These are phyloP conservation scores for Piromyces sp. DNA, from an alignment of 192 early-diverging fungal genomes.

Conservation along the genomic window DNA sequence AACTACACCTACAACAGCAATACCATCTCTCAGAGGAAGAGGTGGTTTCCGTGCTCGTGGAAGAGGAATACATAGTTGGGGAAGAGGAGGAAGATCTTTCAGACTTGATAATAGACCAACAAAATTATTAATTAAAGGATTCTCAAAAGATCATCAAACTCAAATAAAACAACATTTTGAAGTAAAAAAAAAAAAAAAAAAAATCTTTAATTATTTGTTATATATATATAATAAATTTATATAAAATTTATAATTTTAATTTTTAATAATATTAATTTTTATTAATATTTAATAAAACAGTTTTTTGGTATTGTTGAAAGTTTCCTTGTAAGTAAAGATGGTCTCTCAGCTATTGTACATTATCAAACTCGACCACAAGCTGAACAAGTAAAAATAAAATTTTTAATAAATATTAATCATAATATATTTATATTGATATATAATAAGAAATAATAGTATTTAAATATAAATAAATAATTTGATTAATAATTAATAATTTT, in stretches of 20 bases:
- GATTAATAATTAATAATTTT: too few relatives aligned
- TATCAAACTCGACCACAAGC: slow-evolving; percentile 34
- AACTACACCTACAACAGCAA: neutral
- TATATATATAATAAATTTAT: neutral
- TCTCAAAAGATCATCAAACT: slow-evolving; percentile 16
- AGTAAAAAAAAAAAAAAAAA: slow-evolving; percentile 16
- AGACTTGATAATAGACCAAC: slow-evolving; percentile 54
- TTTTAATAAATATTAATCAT: too few relatives aligned
- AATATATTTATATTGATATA: too few relatives aligned
- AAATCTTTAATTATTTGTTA: too few relatives aligned
- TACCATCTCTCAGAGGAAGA: neutral
- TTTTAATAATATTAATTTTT: too few relatives aligned
- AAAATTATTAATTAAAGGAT: slow-evolving; percentile 41
- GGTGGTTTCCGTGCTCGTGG: neutral
- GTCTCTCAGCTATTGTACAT: slow-evolving; percentile 22
- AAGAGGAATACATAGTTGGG: neutral
- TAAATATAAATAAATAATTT: too few relatives aligned
- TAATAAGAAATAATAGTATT: too few relatives aligned
- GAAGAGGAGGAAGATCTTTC: slow-evolving; percentile 20
- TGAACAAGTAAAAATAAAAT: slow-evolving; percentile 17
- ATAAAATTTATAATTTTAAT: neutral
- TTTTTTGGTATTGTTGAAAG: slow-evolving; percentile 26
- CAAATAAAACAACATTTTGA: slow-evolving; percentile 44
- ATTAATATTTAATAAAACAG: neutral
- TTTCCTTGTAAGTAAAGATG: slow-evolving; percentile 19